These are phyloP conservation scores for Madurella mycetomatis DNA, from an alignment of 2,329 filamentous ascomycete species.

Conservation along the genomic window DNA sequence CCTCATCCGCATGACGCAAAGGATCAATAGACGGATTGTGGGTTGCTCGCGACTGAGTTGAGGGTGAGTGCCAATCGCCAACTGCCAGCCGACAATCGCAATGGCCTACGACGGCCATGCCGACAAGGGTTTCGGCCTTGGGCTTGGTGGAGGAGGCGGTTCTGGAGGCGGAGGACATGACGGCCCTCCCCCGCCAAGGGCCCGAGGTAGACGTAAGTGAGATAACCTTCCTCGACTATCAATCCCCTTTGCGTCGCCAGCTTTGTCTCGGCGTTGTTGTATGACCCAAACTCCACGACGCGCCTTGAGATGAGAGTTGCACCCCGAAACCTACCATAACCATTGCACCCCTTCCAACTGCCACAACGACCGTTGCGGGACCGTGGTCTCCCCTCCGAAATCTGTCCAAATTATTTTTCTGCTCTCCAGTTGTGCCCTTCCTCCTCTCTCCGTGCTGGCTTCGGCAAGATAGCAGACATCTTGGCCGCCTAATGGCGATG, in stretches of 20 bases:
- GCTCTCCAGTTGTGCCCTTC: no score
- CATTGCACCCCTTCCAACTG: no score
- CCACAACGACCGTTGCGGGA: no score
- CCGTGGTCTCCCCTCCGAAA: no score
- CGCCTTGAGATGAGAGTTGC: no score
- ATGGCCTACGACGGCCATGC: constrained; percentile 24
- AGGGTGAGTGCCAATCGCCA: background rate
- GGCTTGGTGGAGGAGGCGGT: constrained; percentile 11
- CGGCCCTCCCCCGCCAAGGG: constrained; percentile 20
- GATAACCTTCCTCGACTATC: background rate
- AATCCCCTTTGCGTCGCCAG: background rate
- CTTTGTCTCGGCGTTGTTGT: no score
- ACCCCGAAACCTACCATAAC: no score
- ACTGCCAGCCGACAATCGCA: background rate
- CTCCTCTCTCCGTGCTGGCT: no score
- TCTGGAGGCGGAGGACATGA: constrained; percentile 19
- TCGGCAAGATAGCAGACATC: no score
- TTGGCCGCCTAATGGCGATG: no score
- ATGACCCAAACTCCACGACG: no score
- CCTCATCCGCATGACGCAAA: constrained; percentile 1
- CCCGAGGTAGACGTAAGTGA: constrained; percentile 26
- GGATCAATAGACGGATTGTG: background rate
- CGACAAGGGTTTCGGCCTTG: constrained; percentile 18
- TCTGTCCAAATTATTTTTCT: no score
- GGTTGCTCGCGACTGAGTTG: background rate